These are phyloP conservation scores for Falciphora oryzae DNA, from an alignment of 2,329 filamentous ascomycete genomes.

Conservation along the genomic window DNA sequence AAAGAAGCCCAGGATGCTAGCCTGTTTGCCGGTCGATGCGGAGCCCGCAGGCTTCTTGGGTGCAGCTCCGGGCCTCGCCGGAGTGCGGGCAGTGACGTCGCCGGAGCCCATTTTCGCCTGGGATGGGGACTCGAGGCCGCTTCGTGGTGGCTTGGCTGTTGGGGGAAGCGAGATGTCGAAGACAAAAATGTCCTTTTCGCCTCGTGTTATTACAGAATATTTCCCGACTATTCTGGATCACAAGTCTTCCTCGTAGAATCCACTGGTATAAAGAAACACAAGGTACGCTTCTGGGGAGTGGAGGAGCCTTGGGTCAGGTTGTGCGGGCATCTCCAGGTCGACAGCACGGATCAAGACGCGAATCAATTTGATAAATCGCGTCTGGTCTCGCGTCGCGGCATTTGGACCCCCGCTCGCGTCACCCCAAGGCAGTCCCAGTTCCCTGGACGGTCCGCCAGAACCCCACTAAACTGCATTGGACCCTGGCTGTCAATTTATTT, in stretches of 20 bases:
- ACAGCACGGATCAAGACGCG: background rate
- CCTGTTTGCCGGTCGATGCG: slow-evolving; percentile 50
- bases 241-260: too few relatives aligned
- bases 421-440: too few relatives aligned
- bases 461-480: too few relatives aligned
- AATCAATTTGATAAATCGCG: background rate
- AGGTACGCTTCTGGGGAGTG: too few relatives aligned
- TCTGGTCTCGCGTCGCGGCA: background rate
- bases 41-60: slow-evolving; percentile 36
- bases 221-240: too few relatives aligned
- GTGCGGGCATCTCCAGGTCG: too few relatives aligned
- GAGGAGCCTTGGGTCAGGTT: too few relatives aligned
- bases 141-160: background rate
- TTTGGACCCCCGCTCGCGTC: background rate
- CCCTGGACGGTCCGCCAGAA: background rate
- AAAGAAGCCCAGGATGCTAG: slow-evolving; percentile 78
- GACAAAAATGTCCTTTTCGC: background rate
- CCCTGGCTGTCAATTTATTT: too few relatives aligned
- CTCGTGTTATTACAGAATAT: background rate
- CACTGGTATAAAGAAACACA: too few relatives aligned
- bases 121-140: background rate
- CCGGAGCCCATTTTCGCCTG: slow-evolving; percentile 11
- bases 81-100: slow-evolving; percentile 26
- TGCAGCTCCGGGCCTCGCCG: slow-evolving; percentile 27
- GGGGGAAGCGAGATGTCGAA: background rate